Base-by-base conservation (phyloP, 2,329 filamentous ascomycete genomes). In the Cladosporium velox region DNA sequence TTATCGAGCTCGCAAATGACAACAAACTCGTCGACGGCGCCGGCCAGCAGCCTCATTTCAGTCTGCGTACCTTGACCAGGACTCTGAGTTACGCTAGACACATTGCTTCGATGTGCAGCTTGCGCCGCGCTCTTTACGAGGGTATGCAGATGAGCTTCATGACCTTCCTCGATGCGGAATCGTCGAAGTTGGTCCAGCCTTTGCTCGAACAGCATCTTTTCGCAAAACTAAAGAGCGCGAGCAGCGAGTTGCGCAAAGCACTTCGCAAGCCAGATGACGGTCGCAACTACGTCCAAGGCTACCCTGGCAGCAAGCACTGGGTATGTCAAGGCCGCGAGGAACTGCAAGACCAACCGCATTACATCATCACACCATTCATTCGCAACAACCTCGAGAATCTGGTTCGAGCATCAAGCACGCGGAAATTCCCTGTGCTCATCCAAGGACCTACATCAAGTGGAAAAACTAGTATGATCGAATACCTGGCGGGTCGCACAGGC, bases 401-500 rank as follows among this genome's bases (percentile, higher is more conserved):
- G 32, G 94, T 98, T 12, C 87, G 96, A 74, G 96, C 95, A 3
- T 93, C 93, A 18, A 98, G 94, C 0, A 99, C 94, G 4, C 84
- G 93, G 41, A 88, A 91, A 59, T 99, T 97, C 76, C 96, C 95
- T 0, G 92, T 99, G 59, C 84, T 99, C 11, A 91, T 99, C 24
- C 95, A 99, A 78, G 95, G 95, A 3, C 95, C 96, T 14, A 99
- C 95, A 0, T 99, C 96, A 5, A 91, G 94, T 14, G 95, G 95
- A 70, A 99, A 99, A 79, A 99, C 95, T 0, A 98, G 94, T 78
- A 99, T 99, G 95, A 96, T 99, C 51, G 94, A 98, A 78, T 97
- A 97, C 76, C 85, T 99, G 44, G 94, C 96, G n/a, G 95, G 96
- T 74, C 90, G 91, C 65, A 98, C 93, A 34, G 95, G 96, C 3